These are phyloP conservation scores for Cyclaneusma minus DNA, from an alignment of 2,329 filamentous ascomycete genomes.

Conservation along the genomic window DNA sequence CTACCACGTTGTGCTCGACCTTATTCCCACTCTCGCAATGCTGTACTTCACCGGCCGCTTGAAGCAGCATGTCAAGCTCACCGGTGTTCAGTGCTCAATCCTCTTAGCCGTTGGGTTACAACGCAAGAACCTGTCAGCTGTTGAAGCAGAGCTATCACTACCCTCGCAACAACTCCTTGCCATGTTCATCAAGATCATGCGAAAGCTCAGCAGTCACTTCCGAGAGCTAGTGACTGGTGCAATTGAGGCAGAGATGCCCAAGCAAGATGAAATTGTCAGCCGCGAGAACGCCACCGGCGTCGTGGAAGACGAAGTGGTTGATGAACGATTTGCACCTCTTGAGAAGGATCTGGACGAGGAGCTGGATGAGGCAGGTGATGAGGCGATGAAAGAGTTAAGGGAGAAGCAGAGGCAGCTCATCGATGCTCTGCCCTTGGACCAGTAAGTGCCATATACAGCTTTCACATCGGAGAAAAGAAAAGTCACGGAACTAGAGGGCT, in stretches of 20 bases:
- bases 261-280: slow-evolving; percentile 37
- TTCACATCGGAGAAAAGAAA: background rate
- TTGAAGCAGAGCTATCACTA: slow-evolving; percentile 66
- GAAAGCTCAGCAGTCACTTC: slow-evolving; percentile 74
- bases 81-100: slow-evolving; percentile 72
- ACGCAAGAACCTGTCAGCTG: slow-evolving; percentile 66
- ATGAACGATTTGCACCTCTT: slow-evolving; percentile 55
- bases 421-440: slow-evolving; percentile 76
- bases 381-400: slow-evolving; percentile 53
- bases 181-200: slow-evolving; percentile 93
- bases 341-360: slow-evolving; percentile 62
- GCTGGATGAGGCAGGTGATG: slow-evolving; percentile 67
- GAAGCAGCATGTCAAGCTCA: slow-evolving; percentile 50
- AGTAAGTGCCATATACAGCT: slow-evolving; percentile 44
- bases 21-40: slow-evolving; percentile 67
- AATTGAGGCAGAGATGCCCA: slow-evolving; percentile 50
- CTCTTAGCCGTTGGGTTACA: slow-evolving; percentile 85
- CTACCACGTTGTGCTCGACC: slow-evolving; percentile 91
- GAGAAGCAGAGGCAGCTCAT: slow-evolving; percentile 80
- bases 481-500: background rate
- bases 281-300: slow-evolving; percentile 42
- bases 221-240: slow-evolving; percentile 59
- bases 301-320: slow-evolving; percentile 54
- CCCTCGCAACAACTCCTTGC: slow-evolving; percentile 69
- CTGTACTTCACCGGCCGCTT: slow-evolving; percentile 77